Evolutionary conservation across 306 rosid genomes (phyloP).

Genomic region (Begonia peltatifolia): DNA sequence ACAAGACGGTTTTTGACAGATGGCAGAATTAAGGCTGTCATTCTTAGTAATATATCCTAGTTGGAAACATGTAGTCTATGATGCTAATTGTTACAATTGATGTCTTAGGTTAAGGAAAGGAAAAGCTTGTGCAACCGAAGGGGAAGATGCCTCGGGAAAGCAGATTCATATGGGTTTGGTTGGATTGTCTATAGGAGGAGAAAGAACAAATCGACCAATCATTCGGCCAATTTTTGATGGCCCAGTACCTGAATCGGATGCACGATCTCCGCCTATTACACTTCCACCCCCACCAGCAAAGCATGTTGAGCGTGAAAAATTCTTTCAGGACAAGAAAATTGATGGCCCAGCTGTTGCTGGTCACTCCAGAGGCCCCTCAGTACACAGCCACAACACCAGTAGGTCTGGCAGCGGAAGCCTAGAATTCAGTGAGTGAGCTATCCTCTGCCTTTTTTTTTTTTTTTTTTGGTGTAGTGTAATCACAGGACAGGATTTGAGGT

Average conservation of each 20-base stretch:
- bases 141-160: slow-evolving; percentile 50
- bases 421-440: slow-evolving; percentile 55
- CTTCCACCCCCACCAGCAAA: slow-evolving; percentile 95
- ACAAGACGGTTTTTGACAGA: no score
- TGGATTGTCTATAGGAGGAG: slow-evolving; percentile 34
- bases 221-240: slow-evolving; percentile 52
- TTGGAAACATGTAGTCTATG: not conserved
- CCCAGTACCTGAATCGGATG: slow-evolving; percentile 22
- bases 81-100: not conserved
- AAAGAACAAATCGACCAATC: slow-evolving; percentile 63
- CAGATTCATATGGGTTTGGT: slow-evolving; percentile 31
- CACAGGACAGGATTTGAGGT: no score
- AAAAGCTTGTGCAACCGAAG: slow-evolving; percentile 77
- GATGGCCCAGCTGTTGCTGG: slow-evolving; percentile 52
- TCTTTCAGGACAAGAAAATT: slow-evolving; percentile 62
- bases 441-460: not conserved
- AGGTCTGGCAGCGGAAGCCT: slow-evolving; percentile 81
- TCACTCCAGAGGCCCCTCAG: slow-evolving; percentile 65
- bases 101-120: slow-evolving; percentile 76
- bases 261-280: slow-evolving; percentile 23
- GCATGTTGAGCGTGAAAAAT: slow-evolving; percentile 71
- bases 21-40: not conserved
- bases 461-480: not conserved
- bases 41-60: not conserved
- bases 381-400: slow-evolving; percentile 70